Conservation (phyloP, 2,329 filamentous ascomycete species). For the Massarina eburnea region DNA sequence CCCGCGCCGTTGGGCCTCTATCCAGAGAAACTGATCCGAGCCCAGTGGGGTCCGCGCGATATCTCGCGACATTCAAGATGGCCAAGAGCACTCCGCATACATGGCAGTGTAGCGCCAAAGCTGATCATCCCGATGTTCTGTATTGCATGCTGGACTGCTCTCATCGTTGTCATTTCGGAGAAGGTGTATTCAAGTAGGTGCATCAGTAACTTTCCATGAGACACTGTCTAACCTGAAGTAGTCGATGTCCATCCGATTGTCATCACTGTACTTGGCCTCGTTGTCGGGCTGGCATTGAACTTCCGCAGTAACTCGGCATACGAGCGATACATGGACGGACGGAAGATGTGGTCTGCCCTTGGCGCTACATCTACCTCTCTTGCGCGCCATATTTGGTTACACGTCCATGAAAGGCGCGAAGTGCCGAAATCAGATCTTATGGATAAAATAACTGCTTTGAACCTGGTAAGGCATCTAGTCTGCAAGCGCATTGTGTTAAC, state of each 20-base stretch:
- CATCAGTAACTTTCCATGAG: not conserved
- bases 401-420: conserved; percentile 63
- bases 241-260: conserved; percentile 38
- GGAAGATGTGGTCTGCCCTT: conserved; percentile 64
- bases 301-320: conserved; percentile 78
- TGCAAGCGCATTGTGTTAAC: not conserved
- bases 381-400: conserved; percentile 78
- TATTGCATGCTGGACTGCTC: conserved; percentile 65
- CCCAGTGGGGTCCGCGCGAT: conserved; percentile 64
- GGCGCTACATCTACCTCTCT: conserved; percentile 59
- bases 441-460: conserved; percentile 58
- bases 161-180: conserved; percentile 52
- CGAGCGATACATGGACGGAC: conserved; percentile 64
- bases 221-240: not conserved
- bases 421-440: conserved; percentile 67
- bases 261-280: conserved; percentile 77
- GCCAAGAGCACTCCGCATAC: conserved; percentile 74
- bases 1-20: no score
- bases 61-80: conserved; percentile 76
- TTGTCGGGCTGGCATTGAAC: conserved; percentile 73
- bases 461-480: no score
- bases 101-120: conserved; percentile 72
- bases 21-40: no score
- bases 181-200: conserved; percentile 5
- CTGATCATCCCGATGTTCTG: conserved; percentile 69